Evolutionary conservation across 179 eudicot genomes (phyloP), one percentile per base, ranked within the genome.

Genomic region (Camellia oleifera): DNA sequence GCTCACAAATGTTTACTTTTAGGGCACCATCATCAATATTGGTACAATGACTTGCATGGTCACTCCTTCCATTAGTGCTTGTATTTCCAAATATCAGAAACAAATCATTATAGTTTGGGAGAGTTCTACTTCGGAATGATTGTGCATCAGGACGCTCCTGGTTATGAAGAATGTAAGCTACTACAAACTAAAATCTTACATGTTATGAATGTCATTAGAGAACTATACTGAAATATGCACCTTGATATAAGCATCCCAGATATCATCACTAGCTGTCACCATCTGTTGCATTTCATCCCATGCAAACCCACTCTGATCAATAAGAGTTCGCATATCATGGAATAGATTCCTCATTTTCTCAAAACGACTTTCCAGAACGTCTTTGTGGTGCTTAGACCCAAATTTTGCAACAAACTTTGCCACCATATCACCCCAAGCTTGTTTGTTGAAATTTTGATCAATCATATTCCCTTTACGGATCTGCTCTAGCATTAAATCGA

Each of bases 301-400:
- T 72, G 42, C 75, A 72, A 72, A 72, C 75, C 75, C 75, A 52
- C 44, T 72, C 17, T 72, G 60, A 52, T 52, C 75, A 48, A 72
- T 26, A 52, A 72, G 75, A 50, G 42, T 52, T 50, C 56, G 50
- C 75, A 72, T 72, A 50, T 50, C 75, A 72, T 48, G 23, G n/a
- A 50, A 72, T 20, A 20, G 61, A 13, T 52, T 72, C 32, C 75
- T 72, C 75, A 72, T 10, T 7, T n/a, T 23, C 60, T 72, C 40
- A 50, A 18, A 72, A 50, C 75, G 75, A 50, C 13, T 48, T 72
- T 50, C 20, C 52, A 72, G 60, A 72, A 12, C 75, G 52, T 50
- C 75, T 50, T n/a, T 6, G 15, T 52, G 4, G 15, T 18, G 44
- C 42, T 72, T 60, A 72, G 75, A 18, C 75, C 75, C 75, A 72